Base-by-base conservation (phyloP, 106 monocot genomes). In the Dioscorea dumetorum region DNA sequence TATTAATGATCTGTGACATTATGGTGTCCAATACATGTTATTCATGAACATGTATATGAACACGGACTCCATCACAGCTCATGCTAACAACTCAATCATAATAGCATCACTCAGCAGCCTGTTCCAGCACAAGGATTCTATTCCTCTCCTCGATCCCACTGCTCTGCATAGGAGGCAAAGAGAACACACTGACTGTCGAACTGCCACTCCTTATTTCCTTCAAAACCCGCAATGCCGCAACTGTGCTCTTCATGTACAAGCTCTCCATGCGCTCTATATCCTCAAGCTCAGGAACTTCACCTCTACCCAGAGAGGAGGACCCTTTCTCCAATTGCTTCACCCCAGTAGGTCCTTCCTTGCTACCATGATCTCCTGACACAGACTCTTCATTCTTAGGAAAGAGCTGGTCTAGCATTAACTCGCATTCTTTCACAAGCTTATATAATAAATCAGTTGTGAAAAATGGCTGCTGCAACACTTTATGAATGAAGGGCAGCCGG, bases 131-230 rank as follows among this genome's bases (percentile, higher is more conserved):
- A 4, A 82, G 79, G 15, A 73, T 35, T 24, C 82, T 73, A 22
- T 65, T 69, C 79, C 82, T 79, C 64, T 82, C 77, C 23, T 70
- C 83, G 24, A 52, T 24, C 34, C 73, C 76, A 14, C 17, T 63
- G 49, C 66, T 76, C 65, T 79, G 82, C 48, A 89, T 31, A 5
- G 93, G 86, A 22, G 94, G 94, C 64, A 94, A 76, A 2, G 90
- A 94, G 71, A 94, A 90, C 33, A 81, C 78, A 35, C 94, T 90
- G 16, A 94, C 90, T 1, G 90, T 94, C 22, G 94, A 94, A 64
- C 90, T 90, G 21, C 84, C 83, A 23, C 84, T 90, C 58, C 90
- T 67, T 11, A 94, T 90, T 70, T 90, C 90, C 61, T 76, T 90
- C 57, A 90, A 64, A 4, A 73, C 76, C 49, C 86, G 64, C 53